Evolutionary conservation across 805 yeast species (phyloP), one percentile per base, ranked within the genome.

Genomic region (Maudiozyma bulderi): DNA sequence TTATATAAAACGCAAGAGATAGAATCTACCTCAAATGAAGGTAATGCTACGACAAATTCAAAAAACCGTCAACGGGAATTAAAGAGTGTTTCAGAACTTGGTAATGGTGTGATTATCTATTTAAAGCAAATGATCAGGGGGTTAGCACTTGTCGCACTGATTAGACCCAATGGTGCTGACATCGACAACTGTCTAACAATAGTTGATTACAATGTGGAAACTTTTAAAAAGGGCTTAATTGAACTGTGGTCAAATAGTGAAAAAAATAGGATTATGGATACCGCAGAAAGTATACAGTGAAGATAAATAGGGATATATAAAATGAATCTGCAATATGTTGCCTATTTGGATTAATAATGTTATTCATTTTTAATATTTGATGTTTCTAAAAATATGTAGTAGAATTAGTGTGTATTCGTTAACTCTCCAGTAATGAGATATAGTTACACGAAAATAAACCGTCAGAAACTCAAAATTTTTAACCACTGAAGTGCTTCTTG

Each of bases 111-210:
- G n/a, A 77, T 85, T 31, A 71, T 91, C 35, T 88, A 89, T 57
- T 72, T 93, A 60, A 83, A 86, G 53, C 95, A 88, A 61, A 88
- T 93, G 96, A 84, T 91, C 47, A 78, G 95, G 53, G 96, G 96
- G 0, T 71, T 91, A 53, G 95, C 97, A 3, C 72, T 93, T 51
- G 96, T 91, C 40, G 95, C 95, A 1, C 73, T 90, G 49, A 81
- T 88, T 10, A 76, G 95, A 50, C 76, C 80, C 31, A 91, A 83
- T 47, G 78, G 75, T 11, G 64, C 69, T 15, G 74, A 72, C 52
- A 66, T 71, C 40, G 77, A 77, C 54, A 54, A 71, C 57, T 65
- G 77, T 54, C 61, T 73, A 57, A 74, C 95, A 0, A 77, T 91
- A 35, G 83, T 91, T 9, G 97, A 93, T 66, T 90, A 87, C 64